These are phyloP conservation scores for Gaeumannomyces tritici DNA, from an alignment of 2,329 filamentous ascomycete genomes.

Conservation along the genomic window DNA sequence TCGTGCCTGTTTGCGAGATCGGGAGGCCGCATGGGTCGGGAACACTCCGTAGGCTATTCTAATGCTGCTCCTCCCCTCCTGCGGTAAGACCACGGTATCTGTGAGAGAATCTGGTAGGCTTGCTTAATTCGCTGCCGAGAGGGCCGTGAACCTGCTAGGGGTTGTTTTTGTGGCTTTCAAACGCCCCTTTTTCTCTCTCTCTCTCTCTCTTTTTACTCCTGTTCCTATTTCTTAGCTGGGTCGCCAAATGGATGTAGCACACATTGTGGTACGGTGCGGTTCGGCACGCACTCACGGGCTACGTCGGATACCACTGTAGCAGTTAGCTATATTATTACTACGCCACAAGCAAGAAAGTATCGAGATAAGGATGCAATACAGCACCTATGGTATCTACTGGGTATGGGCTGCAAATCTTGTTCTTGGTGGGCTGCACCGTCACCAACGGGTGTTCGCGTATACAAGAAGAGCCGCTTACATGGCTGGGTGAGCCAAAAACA, in stretches of 20 bases:
- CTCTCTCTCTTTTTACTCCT: background rate
- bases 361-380: background rate
- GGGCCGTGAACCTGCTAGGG: no score
- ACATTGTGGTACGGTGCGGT: background rate
- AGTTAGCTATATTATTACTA: background rate
- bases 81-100: background rate
- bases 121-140: no score
- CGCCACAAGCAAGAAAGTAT: background rate
- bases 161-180: no score
- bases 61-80: background rate
- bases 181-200: background rate
- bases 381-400: no score
- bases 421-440: no score
- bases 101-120: background rate
- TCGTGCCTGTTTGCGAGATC: background rate
- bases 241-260: background rate
- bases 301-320: background rate
- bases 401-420: no score
- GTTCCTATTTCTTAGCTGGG: no score
- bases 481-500: no score
- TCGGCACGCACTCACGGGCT: background rate
- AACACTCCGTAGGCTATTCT: background rate
- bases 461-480: no score
- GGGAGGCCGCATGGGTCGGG: background rate
- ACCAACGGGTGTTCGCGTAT: no score